A percentile compares a stretch with the other conserved stretches of the same genome.
Conservation (phyloP, 192 early-diverging fungal genomes). For the Mortierella claussenii region DNA sequence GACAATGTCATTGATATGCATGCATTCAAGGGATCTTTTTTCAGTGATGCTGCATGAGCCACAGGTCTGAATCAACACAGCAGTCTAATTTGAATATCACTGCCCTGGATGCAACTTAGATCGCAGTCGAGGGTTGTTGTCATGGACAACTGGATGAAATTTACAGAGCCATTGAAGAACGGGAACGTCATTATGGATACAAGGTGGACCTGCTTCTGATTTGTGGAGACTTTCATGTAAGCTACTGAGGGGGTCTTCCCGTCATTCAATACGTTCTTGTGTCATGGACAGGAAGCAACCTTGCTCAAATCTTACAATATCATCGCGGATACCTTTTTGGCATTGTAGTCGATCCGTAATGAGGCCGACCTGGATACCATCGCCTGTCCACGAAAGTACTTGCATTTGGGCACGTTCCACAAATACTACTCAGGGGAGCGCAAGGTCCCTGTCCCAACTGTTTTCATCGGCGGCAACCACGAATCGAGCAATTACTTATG, state of each 20-base stretch:
- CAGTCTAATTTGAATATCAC: too few species aligned
- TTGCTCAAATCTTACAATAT: neutral
- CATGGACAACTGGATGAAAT: slow-evolving; percentile 95
- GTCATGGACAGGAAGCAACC: neutral
- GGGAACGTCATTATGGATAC: slow-evolving; percentile 69
- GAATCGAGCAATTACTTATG: slow-evolving; percentile 94
- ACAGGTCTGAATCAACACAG: too few species aligned
- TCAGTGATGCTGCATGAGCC: too few species aligned
- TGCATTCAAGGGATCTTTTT: too few species aligned
- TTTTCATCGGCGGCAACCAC: slow-evolving; percentile 99
- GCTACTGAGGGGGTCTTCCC: neutral
- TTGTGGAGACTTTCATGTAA: slow-evolving; percentile 97
- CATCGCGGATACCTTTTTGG: neutral
- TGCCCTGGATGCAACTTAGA: slow-evolving; percentile 48
- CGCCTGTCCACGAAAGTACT: slow-evolving; percentile 90
- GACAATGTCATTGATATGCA: too few species aligned
- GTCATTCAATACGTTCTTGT: neutral
- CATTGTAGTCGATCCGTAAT: slow-evolving; percentile 78
- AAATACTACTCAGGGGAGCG: slow-evolving; percentile 92
- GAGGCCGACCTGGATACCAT: slow-evolving; percentile 80
- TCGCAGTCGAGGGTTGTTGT: slow-evolving; percentile 97
- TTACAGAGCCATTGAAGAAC: slow-evolving; percentile 73
- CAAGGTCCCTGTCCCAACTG: slow-evolving; percentile 84
- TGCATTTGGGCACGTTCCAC: slow-evolving; percentile 85
- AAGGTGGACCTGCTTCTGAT: slow-evolving; percentile 93